These are phyloP conservation scores for Strigomonas galati DNA, from an alignment of 208 protist genomes.

Conservation along the genomic window DNA sequence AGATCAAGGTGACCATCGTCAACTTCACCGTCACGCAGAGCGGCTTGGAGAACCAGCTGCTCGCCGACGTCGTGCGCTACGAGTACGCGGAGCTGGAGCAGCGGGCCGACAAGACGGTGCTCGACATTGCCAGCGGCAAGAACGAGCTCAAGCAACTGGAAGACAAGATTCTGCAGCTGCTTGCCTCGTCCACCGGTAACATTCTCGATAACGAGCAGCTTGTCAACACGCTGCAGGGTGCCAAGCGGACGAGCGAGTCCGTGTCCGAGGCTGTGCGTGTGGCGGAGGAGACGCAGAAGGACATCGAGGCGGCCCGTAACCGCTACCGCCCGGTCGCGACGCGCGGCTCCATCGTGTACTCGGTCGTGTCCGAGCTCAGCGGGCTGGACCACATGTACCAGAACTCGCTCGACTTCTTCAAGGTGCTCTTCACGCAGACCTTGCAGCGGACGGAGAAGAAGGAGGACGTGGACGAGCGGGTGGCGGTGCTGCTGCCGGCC, in stretches of 20 bases:
- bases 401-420: conserved; percentile 93
- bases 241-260: conserved; percentile 89
- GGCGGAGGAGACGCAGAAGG: conserved; percentile 92
- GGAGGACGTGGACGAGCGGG: conserved; percentile 66
- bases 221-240: conserved; percentile 92
- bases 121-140: conserved; percentile 94
- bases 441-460: conserved; percentile 87
- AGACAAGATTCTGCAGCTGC: conserved; percentile 92
- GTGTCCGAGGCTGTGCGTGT: conserved; percentile 89
- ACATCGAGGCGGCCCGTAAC: conserved; percentile 92
- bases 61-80: conserved; percentile 89
- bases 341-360: conserved; percentile 94
- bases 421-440: conserved; percentile 86
- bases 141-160: conserved; percentile 93
- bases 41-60: conserved; percentile 92
- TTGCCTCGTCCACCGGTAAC: conserved; percentile 92
- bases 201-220: conserved; percentile 96
- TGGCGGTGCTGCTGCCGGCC: conserved; percentile 79
- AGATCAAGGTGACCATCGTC: conserved; percentile 92
- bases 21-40: conserved; percentile 95
- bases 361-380: conserved; percentile 90
- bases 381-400: conserved; percentile 95
- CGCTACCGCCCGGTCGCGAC: conserved; percentile 92
- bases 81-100: conserved; percentile 92
- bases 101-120: conserved; percentile 88